phyloP scores from a whole-genome alignment of 2,329 filamentous ascomycete genomes.

The Calycina herbarum region DNA sequence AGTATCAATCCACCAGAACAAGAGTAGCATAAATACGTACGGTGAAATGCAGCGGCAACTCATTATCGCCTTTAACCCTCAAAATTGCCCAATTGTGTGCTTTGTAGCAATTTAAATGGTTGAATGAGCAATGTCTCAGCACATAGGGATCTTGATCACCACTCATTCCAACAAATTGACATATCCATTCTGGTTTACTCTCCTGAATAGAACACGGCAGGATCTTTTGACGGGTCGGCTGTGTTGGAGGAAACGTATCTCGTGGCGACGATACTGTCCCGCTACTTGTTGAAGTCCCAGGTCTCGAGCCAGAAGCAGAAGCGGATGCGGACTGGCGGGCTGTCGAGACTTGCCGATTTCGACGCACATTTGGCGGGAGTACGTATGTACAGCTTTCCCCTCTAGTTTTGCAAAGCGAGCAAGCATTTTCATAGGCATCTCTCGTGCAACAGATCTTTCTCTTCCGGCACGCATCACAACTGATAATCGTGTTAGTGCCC shows the following conservation, averaged over 20 bases:
- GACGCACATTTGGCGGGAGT: slow-evolving; percentile 28
- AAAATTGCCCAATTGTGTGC: slow-evolving; percentile 30
- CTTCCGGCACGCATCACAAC: slow-evolving; percentile 33
- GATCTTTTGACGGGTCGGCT: slow-evolving; percentile 2
- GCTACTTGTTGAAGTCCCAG: slow-evolving; percentile 20
- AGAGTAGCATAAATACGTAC: slow-evolving; percentile 15
- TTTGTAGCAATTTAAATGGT: slow-evolving; percentile 32
- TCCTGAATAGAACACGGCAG: neutral
- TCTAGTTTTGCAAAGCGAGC: slow-evolving; percentile 29
- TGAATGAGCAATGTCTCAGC: slow-evolving; percentile 32
- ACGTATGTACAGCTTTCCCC: slow-evolving; percentile 32
- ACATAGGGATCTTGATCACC: slow-evolving; percentile 34
- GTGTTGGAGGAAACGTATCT: slow-evolving; percentile 16
- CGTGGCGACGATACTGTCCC: slow-evolving; percentile 15
- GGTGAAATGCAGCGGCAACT: slow-evolving; percentile 30
- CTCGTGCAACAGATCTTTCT: slow-evolving; percentile 34
- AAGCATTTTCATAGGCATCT: slow-evolving; percentile 30
- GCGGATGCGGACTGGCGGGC: slow-evolving; percentile 1
- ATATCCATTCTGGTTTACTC: slow-evolving; percentile 24
- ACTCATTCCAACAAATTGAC: slow-evolving; percentile 32
- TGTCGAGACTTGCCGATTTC: slow-evolving; percentile 21
- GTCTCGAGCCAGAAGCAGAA: slow-evolving; percentile 12
- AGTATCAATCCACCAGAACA: neutral
- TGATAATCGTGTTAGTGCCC: slow-evolving; percentile 16
- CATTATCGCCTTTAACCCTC: slow-evolving; percentile 26